Base-by-base conservation (phyloP, 2,329 filamentous ascomycete species). In the Dactylella cylindrospora region DNA sequence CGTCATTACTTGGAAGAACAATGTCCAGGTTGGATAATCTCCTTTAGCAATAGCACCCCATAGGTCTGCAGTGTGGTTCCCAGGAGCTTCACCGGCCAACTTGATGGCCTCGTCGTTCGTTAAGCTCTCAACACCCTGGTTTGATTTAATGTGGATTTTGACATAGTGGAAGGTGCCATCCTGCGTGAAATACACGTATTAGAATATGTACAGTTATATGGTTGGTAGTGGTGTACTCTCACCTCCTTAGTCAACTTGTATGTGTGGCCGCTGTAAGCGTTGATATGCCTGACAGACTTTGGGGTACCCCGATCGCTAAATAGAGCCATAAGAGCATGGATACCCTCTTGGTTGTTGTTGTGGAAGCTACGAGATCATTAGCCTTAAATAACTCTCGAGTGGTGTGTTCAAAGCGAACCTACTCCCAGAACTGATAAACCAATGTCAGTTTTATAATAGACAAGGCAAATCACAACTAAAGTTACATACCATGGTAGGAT, bases 281-380 rank as follows among this genome's bases (percentile, higher is more conserved):
- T 82, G 78, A 85, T 84, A 70, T 83, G 77, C 38, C 84, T 78
- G 71, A 80, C 82, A 0, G 81, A 82, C 69, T 81, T 81, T 2
- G 83, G 83, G 1, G 81, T 85, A 26, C 84, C 84, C 32, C 82
- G 78, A 70, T 85, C 82, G 33, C 79, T 81, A 72, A 86, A 84
- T 22, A 85, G 76, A 64, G 78, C 76, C 81, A 86, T 84, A 55
- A 85, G 72, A 69, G 82, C 78, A 70, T 86, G 83, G 23, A 80
- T 74, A 5, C 79, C 74, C 71, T 86, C 84, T 22, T 81, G 83
- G 67, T 84, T 78, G 17, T 77, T 67, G 17, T 54, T 62, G 26
- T 54, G 49, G 26, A 62, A 62, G 17, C 57, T 62, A 29, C 5
- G 5, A 38, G 28, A n/a, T 35, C 6, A 22, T 52, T 39, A 51